These are phyloP conservation scores for Batkoa obscura DNA, from an alignment of 371 early-diverging fungal genomes.

Conservation along the genomic window DNA sequence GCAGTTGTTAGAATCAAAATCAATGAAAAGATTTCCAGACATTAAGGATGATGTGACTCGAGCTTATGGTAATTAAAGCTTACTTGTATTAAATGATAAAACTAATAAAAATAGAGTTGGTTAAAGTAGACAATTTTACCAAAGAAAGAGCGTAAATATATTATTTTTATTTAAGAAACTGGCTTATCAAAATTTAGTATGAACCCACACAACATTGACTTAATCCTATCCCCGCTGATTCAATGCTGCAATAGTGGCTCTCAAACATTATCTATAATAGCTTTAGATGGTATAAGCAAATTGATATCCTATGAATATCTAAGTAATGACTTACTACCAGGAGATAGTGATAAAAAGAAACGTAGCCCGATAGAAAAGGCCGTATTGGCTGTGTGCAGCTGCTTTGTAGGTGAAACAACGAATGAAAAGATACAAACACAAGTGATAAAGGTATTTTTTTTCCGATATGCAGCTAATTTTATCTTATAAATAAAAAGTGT, in stretches of 20 bases:
- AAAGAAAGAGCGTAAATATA: constrained; percentile 5
- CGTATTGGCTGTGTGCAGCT: constrained; percentile 31
- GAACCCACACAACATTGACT: constrained; percentile 2
- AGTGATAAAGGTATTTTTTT: constrained; percentile 35
- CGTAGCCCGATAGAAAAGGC: constrained; percentile 23
- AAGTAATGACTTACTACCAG: not conserved
- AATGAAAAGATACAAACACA: constrained; percentile 57
- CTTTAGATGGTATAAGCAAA: constrained; percentile 1
- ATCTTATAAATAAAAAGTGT: constrained; percentile 23
- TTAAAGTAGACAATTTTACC: not conserved
- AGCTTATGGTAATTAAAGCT: not conserved
- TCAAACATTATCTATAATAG: constrained; percentile 3
- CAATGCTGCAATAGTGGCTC: not conserved
- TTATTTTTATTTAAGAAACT: not conserved
- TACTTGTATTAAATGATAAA: not conserved
- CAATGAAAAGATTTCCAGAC: not conserved
- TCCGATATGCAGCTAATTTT: not conserved
- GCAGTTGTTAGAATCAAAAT: constrained; percentile 2
- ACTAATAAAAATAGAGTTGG: constrained; percentile 3
- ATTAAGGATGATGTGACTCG: not conserved
- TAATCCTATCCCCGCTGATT: not conserved
- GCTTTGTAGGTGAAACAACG: constrained; percentile 40
- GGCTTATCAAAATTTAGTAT: not conserved
- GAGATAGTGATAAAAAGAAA: not conserved
- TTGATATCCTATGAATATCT: constrained; percentile 6